Base-by-base conservation (phyloP, 768 basidiomycete genomes). In the Pholiota molesta region DNA sequence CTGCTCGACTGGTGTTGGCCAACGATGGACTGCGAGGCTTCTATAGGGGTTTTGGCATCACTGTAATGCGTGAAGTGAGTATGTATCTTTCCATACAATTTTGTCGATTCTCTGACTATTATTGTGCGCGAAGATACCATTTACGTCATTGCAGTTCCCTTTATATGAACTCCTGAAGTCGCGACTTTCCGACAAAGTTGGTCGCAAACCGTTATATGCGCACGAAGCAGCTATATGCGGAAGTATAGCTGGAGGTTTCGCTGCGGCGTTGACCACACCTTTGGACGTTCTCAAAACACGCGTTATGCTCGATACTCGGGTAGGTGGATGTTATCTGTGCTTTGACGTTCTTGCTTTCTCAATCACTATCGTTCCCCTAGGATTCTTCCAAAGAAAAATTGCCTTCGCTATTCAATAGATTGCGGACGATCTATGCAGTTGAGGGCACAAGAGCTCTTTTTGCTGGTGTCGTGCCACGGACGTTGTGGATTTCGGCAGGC, bases 271-370 rank as follows among this genome's bases (percentile, higher is more conserved):
- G 37, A 99, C 97, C 1, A 99, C 97, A 0, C 97, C 97, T 1
- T 79, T 99, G 31, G 97, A 99, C 69, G 97, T 99, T 2, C 82
- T 97, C 35, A 99, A 99, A 74, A 99, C 97, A 1, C 85, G 97
- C 17, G 91, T 97, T 47, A 99, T 99, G 97, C 83, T 99, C 8
- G 95, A 97, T 69, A 80, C 92, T 57, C 81, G 89, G 70, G 95
- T 95, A 66, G 57, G 86, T 16, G 49, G 17, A 45, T 55, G 33
- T 47, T 62, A 26, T 57, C 44, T 21, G 29, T 35, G 23, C 26
- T 51, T 31, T 55, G 37, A 14, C 10, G 13, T 16, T 28, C 39
- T 40, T 37, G 42, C 3, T 33, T 11, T n/a, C 56, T 47, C 19
- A 42, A 23, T 54, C 13, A 28, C 40, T 42, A 35, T 33, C 19